These are phyloP conservation scores for Penicillium bovifimosum DNA, from an alignment of 495 filamentous ascomycete species.

Conservation along the genomic window DNA sequence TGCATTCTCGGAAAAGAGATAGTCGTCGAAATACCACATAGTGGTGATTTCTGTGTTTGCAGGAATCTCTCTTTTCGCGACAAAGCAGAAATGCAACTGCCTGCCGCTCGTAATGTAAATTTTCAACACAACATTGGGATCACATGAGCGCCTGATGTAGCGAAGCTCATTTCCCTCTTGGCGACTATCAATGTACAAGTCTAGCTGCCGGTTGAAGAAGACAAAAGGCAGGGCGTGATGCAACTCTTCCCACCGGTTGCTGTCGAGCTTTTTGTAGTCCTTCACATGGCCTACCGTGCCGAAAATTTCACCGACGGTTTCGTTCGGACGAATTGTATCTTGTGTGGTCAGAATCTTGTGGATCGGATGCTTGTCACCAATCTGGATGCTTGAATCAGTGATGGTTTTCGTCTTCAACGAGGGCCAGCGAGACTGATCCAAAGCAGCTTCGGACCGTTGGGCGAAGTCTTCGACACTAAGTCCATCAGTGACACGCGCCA, in stretches of 20 bases:
- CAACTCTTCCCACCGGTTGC: constrained; percentile 70
- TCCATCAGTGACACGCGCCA: constrained; percentile 39
- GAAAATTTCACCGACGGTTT: constrained; percentile 78
- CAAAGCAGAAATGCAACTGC: constrained; percentile 84
- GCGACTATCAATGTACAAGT: constrained; percentile 87
- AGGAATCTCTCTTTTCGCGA: constrained; percentile 67
- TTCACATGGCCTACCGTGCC: constrained; percentile 77
- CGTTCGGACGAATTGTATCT: constrained; percentile 53
- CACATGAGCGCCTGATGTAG: constrained; percentile 83
- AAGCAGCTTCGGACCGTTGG: constrained; percentile 45
- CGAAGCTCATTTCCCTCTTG: constrained; percentile 76
- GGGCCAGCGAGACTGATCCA: constrained; percentile 52
- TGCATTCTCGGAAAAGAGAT: constrained; percentile 43
- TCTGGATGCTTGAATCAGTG: constrained; percentile 37
- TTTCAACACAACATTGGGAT: constrained; percentile 74
- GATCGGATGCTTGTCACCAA: constrained; percentile 45
- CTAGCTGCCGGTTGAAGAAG: constrained; percentile 73
- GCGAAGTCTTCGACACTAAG: constrained; percentile 43
- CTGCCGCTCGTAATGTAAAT: constrained; percentile 69
- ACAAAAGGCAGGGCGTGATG: constrained; percentile 80
- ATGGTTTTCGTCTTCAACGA: constrained; percentile 42
- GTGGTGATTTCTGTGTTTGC: constrained; percentile 59
- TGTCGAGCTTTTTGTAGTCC: constrained; percentile 65
- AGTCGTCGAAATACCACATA: constrained; percentile 56
- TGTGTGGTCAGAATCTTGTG: constrained; percentile 71